Evolutionary conservation across 495 filamentous ascomycete genomes (phyloP), one percentile per base, ranked within the genome.

Genomic region (Xylaria sp.): DNA sequence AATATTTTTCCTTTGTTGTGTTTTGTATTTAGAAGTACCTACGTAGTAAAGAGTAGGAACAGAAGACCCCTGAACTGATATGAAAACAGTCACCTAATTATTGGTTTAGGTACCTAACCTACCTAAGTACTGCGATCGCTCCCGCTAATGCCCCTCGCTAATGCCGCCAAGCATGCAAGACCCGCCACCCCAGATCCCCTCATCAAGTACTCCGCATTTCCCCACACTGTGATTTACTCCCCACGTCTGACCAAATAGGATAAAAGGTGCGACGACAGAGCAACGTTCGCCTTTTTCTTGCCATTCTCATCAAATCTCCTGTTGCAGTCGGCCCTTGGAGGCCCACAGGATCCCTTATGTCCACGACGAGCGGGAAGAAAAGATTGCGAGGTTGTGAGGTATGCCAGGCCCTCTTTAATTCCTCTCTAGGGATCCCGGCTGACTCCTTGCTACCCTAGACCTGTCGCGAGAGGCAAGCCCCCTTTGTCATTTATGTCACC

Each of bases 391-490:
- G 52, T 9, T 55, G 52, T 55, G 52, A 55, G 52, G 52, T 55
- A 55, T 29, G 24, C 26, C 31, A 55, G 24, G 24, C 19, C 50
- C 50, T 26, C 52, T 48, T 15, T 31, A 3, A 29, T 12, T 55
- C 52, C 24, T 31, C 4, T 29, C 50, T 55, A 7, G 52, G 52
- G 24, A 55, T 15, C 52, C 52, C 24, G 24, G 52, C 26, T 55
- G 21, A 55, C 52, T 15, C 9, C 7, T 55, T 17, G 52, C 14
- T 55, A 55, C 21, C 24, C 52, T 6, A 55, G 52, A 31, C 2
- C 24, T 55, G 52, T 55, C 52, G 52, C 24, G 52, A 55, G 12
- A 55, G 52, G 52, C 52, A 55, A 55, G 52, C 31, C 24, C 52
- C 12, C 43, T 19, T 5, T 46, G 14, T 46, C 43, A n/a, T n/a